Percentiles rank a stretch among this genome's conserved stretches.
Conservation (phyloP, 2,329 filamentous ascomycete genomes). For the Claviceps capensis region DNA sequence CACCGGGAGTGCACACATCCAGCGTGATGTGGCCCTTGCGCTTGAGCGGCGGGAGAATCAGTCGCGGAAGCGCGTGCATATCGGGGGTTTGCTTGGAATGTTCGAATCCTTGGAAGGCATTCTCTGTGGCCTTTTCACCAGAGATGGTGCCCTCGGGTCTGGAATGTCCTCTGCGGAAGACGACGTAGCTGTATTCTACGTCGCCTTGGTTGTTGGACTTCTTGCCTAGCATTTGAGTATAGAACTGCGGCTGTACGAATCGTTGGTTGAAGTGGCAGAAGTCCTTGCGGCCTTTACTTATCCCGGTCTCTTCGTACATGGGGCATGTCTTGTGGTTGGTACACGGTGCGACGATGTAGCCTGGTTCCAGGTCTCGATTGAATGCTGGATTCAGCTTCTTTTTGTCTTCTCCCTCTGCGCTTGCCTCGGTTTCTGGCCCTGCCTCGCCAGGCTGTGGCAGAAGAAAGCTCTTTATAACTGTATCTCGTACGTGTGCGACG, state of each 20-base stretch:
- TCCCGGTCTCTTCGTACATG: conserved; percentile 66
- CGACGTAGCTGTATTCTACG: conserved; percentile 79
- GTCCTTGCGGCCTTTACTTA: conserved; percentile 64
- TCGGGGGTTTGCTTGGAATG: conserved; percentile 29
- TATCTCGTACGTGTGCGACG: conserved; percentile 69
- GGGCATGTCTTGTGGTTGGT: conserved; percentile 82
- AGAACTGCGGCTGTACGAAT: conserved; percentile 69
- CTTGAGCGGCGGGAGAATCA: conserved; percentile 72
- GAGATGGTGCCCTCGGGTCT: conserved; percentile 19
- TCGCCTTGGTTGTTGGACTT: conserved; percentile 74
- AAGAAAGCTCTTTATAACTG: conserved; percentile 65
- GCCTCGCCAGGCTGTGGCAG: conserved; percentile 29
- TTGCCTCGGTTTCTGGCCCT: conserved; percentile 16
- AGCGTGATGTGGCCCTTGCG: conserved; percentile 76
- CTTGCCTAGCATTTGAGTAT: conserved; percentile 61
- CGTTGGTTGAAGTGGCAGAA: conserved; percentile 86
- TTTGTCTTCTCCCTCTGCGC: too few species aligned
- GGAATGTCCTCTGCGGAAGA: conserved; percentile 59
- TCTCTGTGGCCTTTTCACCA: conserved; percentile 42
- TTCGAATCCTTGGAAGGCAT: conserved; percentile 63
- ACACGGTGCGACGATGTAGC: conserved; percentile 61
- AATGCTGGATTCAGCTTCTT: conserved; percentile 23
- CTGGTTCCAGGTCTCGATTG: conserved; percentile 37
- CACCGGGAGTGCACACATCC: conserved; percentile 79
- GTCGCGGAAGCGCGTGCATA: conserved; percentile 61